phyloP scores from a whole-genome alignment of 371 early-diverging fungal genomes.

The Mucor mucedo region DNA sequence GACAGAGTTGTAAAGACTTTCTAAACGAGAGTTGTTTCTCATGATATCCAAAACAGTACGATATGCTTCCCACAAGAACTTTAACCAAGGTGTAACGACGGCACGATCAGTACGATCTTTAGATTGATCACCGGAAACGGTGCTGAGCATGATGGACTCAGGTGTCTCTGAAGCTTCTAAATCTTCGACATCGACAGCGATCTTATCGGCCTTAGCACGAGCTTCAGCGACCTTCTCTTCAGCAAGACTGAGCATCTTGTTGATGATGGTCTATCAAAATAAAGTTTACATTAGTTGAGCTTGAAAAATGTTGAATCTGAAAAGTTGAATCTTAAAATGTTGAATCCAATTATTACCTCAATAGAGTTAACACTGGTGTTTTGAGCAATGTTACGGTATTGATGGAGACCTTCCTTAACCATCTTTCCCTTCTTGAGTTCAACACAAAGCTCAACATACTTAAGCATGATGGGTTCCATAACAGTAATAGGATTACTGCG shows the following conservation, averaged over 20 bases:
- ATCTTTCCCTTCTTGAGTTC: conserved; percentile 81
- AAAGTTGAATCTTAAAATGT: neutral
- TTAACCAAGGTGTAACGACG: conserved; percentile 97
- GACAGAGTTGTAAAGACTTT: conserved; percentile 90
- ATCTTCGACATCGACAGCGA: conserved; percentile 89
- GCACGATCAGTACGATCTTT: conserved; percentile 97
- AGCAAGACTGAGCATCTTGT: conserved; percentile 81
- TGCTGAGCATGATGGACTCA: conserved; percentile 92
- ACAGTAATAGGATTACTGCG: conserved; percentile 77
- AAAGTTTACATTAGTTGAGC: neutral
- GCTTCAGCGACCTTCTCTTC: conserved; percentile 92
- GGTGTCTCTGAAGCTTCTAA: conserved; percentile 96
- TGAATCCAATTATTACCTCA: conserved; percentile 60
- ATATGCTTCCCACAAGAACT: conserved; percentile 98
- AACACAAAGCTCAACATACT: conserved; percentile 93
- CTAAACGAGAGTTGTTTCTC: conserved; percentile 94
- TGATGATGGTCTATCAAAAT: conserved; percentile 73
- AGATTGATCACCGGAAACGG: conserved; percentile 92
- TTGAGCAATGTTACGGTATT: conserved; percentile 97
- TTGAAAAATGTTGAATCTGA: neutral
- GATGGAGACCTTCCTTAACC: conserved; percentile 94
- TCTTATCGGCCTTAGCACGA: conserved; percentile 90
- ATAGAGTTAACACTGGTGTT: conserved; percentile 90
- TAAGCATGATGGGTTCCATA: conserved; percentile 92
- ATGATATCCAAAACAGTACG: conserved; percentile 95